These are phyloP conservation scores for Trametes sp. DNA, from an alignment of 1,284 basidiomycete species.

Conservation along the genomic window DNA sequence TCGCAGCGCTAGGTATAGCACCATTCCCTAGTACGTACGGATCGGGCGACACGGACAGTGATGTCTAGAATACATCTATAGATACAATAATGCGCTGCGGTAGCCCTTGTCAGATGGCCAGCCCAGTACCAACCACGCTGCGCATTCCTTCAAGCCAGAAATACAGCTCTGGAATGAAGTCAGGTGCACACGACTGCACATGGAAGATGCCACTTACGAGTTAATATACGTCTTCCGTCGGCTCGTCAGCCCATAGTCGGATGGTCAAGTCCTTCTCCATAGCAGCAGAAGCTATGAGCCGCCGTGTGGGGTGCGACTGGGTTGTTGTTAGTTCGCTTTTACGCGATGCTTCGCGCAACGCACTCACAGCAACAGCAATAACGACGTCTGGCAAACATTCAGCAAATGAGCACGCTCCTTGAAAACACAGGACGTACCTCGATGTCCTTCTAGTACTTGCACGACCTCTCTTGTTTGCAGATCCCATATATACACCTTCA, in stretches of 20 bases:
- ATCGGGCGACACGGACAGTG: no score
- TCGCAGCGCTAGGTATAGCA: no score
- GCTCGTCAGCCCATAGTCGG: constrained; percentile 72
- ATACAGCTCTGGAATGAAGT: no score
- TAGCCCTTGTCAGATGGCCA: no score
- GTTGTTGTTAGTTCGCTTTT: background rate
- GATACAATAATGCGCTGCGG: no score
- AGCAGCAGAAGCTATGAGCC: constrained; percentile 81
- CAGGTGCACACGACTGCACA: no score
- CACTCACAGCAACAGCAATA: constrained; percentile 73
- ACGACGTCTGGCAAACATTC: constrained; percentile 80
- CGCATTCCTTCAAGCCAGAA: no score
- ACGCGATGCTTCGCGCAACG: background rate
- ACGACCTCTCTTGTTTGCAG: constrained; percentile 83
- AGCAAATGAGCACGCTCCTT: background rate
- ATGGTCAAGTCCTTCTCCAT: constrained; percentile 88
- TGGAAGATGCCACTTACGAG: background rate
- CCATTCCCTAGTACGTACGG: no score
- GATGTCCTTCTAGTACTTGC: constrained; percentile 81
- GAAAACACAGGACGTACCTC: constrained; percentile 57
- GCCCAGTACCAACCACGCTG: no score
- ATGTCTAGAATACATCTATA: no score
- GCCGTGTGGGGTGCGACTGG: constrained; percentile 75
- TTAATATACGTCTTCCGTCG: background rate
- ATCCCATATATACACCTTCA: constrained; percentile 90